A percentile compares a stretch with the other conserved stretches of the same genome.
phyloP scores from a whole-genome alignment of 2,329 filamentous ascomycete species.

The Xylaria arbuscula region DNA sequence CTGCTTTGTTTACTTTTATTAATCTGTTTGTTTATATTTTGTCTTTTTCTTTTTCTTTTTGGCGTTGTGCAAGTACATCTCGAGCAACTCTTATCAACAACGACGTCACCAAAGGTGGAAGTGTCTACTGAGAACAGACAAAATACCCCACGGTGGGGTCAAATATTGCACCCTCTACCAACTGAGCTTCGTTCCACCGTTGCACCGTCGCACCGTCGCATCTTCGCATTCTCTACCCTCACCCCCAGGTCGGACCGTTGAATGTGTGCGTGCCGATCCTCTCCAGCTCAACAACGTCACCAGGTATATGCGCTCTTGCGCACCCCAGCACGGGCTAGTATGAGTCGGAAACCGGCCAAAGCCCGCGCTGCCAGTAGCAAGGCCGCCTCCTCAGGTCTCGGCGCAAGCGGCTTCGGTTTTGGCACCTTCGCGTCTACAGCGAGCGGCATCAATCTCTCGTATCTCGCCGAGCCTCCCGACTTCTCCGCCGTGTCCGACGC shows the following conservation, averaged over 20 bases:
- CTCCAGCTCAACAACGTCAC: not conserved
- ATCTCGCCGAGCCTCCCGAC: constrained; percentile 86
- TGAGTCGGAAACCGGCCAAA: constrained; percentile 49
- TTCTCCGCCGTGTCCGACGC: constrained; percentile 81
- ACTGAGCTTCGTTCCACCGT: not conserved
- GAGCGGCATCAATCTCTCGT: constrained; percentile 73
- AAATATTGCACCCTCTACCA: constrained; percentile 32
- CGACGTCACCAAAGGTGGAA: constrained; percentile 41
- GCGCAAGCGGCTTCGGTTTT: constrained; percentile 43
- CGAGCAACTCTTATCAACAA: not conserved
- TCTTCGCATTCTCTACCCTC: not conserved
- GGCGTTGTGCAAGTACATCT: not conserved
- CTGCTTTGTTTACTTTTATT: no score
- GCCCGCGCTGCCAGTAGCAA: constrained; percentile 47
- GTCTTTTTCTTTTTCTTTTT: not conserved
- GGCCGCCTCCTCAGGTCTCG: constrained; percentile 40
- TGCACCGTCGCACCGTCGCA: not conserved
- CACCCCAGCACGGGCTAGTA: constrained; percentile 32
- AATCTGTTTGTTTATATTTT: no score
- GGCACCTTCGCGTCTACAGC: constrained; percentile 56
- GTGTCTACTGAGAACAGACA: not conserved
- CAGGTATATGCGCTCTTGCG: constrained; percentile 10
- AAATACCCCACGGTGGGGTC: constrained; percentile 48
- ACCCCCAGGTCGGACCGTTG: not conserved
- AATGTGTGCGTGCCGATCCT: not conserved